Conservation (phyloP, 139 green algal species). For the Ostreobium quekettii region DNA sequence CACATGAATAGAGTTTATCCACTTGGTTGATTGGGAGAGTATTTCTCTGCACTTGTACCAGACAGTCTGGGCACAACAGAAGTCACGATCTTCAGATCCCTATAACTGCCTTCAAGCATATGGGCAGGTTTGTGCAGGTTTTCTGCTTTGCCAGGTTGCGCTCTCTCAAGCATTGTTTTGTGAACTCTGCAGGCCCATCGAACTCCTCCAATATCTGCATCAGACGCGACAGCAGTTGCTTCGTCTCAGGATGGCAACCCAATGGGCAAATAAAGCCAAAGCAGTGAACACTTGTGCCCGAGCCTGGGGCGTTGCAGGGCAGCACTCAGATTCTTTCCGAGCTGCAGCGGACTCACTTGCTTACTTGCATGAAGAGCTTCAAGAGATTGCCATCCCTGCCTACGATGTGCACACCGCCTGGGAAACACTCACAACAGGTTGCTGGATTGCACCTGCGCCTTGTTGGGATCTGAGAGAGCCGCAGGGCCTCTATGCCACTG, state of each 20-base stretch:
- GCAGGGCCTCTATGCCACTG: too few species aligned
- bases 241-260: background rate
- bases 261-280: background rate
- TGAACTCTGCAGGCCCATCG: background rate
- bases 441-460: background rate
- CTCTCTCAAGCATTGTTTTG: background rate
- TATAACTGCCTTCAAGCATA: too few species aligned
- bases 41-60: background rate
- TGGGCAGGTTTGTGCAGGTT: background rate
- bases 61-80: background rate
- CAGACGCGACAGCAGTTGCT: background rate
- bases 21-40: background rate
- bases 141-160: background rate
- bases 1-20: background rate
- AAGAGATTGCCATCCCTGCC: background rate
- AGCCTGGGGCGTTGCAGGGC: background rate
- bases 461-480: background rate
- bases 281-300: background rate
- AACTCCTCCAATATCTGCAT: background rate
- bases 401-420: background rate
- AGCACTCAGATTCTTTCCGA: constrained; percentile 1
- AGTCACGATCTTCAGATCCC: too few species aligned
- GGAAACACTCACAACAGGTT: background rate
- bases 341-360: background rate
- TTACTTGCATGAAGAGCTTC: constrained; percentile 1